These are phyloP conservation scores for Hyphopichia burtonii DNA, from an alignment of 1,139 yeast genomes.

Conservation along the genomic window DNA sequence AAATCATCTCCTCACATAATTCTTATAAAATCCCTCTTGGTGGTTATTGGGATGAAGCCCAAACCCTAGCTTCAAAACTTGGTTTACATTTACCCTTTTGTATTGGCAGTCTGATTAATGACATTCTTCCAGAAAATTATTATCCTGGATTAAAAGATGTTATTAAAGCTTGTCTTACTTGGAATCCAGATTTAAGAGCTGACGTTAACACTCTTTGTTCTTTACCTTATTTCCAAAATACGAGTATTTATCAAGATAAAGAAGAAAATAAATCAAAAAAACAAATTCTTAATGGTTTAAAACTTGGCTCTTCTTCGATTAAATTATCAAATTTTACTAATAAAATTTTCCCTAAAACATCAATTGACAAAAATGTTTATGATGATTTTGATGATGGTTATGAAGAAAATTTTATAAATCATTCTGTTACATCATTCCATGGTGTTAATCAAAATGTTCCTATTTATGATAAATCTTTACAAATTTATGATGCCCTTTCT, in stretches of 20 bases:
- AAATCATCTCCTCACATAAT: slow-evolving; percentile 8
- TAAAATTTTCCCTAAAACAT: background rate
- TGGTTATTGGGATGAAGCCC: slow-evolving; percentile 68
- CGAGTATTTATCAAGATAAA: slow-evolving; percentile 13
- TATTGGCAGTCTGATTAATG: slow-evolving; percentile 25
- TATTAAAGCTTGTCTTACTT: slow-evolving; percentile 55
- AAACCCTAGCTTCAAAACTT: slow-evolving; percentile 44
- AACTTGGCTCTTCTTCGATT: background rate
- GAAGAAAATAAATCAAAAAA: background rate
- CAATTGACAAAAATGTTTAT: too few species aligned
- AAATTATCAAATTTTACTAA: background rate
- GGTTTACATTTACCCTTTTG: slow-evolving; percentile 54
- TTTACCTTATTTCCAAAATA: slow-evolving; percentile 53
- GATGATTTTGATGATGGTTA: slow-evolving; percentile 26
- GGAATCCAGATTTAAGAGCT: slow-evolving; percentile 64
- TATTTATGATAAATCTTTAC: background rate
- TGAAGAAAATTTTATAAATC: slow-evolving; percentile 21
- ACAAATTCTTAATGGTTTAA: slow-evolving; percentile 1
- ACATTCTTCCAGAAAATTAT: slow-evolving; percentile 24
- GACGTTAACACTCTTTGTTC: slow-evolving; percentile 44
- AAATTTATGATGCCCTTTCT: too few species aligned
- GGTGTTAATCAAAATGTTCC: background rate
- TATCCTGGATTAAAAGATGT: slow-evolving; percentile 44
- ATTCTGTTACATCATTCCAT: background rate
- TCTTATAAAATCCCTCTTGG: slow-evolving; percentile 49